phyloP scores from a whole-genome alignment of 176 grass and related monocot genomes.

The Olyra latifolia region DNA sequence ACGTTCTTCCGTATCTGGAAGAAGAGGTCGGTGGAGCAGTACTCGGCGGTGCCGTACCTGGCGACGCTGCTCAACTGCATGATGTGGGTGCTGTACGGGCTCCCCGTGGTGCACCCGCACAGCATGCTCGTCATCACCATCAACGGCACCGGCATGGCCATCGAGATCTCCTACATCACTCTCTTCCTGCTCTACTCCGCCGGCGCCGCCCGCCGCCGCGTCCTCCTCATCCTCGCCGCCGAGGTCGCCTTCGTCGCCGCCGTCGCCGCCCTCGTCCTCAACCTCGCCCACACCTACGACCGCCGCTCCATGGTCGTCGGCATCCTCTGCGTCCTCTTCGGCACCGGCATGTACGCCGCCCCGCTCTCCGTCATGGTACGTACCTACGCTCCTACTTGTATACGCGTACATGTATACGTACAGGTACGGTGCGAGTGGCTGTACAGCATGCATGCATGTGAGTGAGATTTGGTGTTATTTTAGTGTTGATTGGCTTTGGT shows the following conservation, averaged over 20 bases:
- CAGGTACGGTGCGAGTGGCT: background rate
- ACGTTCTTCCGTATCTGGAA: conserved; percentile 91
- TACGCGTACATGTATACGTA: background rate
- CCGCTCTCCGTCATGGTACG: conserved; percentile 97
- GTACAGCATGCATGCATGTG: background rate
- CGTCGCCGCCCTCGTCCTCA: conserved; percentile 65
- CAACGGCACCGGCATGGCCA: conserved; percentile 78
- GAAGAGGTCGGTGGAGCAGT: conserved; percentile 81
- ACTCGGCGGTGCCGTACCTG: conserved; percentile 84
- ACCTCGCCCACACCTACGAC: conserved; percentile 52
- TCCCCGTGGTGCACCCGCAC: conserved; percentile 84
- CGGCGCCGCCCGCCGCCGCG: conserved; percentile 43
- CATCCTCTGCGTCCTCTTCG: conserved; percentile 83
- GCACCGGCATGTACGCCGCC: conserved; percentile 90
- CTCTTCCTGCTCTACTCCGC: conserved; percentile 79
- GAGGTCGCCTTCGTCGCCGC: conserved; percentile 61
- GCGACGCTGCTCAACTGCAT: conserved; percentile 98
- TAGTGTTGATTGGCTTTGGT: background rate
- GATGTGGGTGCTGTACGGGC: conserved; percentile 97
- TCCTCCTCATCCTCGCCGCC: conserved; percentile 51
- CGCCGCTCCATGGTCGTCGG: conserved; percentile 87
- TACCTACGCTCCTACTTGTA: background rate
- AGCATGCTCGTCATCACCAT: conserved; percentile 96
- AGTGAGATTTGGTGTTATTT: conserved; percentile 9
- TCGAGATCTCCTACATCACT: conserved; percentile 78